These are phyloP conservation scores for Quercus lobata DNA, from an alignment of 331 rosid species.

Conservation along the genomic window DNA sequence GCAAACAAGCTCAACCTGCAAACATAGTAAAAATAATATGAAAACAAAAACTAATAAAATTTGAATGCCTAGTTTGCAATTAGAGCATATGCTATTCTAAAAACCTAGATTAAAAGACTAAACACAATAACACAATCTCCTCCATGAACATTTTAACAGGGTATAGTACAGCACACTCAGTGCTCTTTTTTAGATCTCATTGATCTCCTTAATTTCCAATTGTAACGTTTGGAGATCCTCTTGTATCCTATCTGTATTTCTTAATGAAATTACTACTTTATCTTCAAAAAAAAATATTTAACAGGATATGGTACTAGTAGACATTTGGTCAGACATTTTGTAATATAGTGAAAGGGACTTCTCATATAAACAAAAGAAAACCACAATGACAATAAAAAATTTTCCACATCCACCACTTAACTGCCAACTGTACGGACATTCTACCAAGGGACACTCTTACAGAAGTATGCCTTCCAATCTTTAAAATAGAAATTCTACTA, in stretches of 20 bases:
- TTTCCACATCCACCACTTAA: no score
- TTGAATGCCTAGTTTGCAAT: neutral
- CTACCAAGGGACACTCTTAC: no score
- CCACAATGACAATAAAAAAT: no score
- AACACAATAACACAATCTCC: neutral
- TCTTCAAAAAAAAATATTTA: neutral
- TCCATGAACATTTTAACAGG: neutral
- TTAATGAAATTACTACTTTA: no score
- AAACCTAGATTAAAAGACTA: neutral
- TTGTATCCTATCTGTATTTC: no score
- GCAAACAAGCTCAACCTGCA: slow-evolving; percentile 92
- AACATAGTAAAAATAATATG: neutral
- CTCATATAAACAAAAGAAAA: no score
- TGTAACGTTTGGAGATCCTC: no score
- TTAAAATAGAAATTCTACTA: neutral
- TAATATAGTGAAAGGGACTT: no score
- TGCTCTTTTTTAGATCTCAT: no score
- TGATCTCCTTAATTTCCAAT: no score
- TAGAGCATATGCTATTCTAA: neutral
- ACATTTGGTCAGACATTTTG: neutral
- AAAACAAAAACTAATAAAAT: neutral
- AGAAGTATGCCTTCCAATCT: neutral
- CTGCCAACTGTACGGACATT: no score
- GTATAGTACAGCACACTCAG: neutral
- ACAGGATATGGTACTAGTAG: neutral